Conservation (phyloP, 495 filamentous ascomycete species). For the Aspergillus diversus region DNA sequence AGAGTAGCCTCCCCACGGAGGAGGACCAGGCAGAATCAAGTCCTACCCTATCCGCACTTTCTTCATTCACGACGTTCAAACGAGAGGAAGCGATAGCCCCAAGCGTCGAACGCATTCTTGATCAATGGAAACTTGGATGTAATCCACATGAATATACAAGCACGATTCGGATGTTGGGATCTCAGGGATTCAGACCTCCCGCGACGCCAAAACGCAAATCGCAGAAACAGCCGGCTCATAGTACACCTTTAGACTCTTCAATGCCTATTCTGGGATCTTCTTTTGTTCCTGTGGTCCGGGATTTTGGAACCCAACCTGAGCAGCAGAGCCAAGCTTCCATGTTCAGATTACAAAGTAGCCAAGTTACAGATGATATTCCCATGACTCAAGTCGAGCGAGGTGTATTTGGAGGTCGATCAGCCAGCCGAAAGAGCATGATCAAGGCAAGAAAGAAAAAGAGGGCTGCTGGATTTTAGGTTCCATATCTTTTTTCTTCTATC, state of each 20-base stretch:
- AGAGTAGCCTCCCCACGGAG: neutral
- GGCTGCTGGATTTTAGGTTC: slow-evolving; percentile 45
- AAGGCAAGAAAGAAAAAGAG: slow-evolving; percentile 47
- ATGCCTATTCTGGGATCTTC: slow-evolving; percentile 31
- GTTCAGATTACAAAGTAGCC: slow-evolving; percentile 40
- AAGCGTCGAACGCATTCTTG: slow-evolving; percentile 39
- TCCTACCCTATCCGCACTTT: slow-evolving; percentile 32
- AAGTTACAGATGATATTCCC: slow-evolving; percentile 36
- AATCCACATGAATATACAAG: slow-evolving; percentile 43
- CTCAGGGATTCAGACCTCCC: slow-evolving; percentile 25
- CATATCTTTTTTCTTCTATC: too few relatives aligned
- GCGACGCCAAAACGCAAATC: slow-evolving; percentile 29
- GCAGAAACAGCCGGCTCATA: slow-evolving; percentile 31
- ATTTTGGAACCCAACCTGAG: slow-evolving; percentile 48
- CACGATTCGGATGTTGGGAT: slow-evolving; percentile 27
- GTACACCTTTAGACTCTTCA: slow-evolving; percentile 23
- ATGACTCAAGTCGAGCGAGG: slow-evolving; percentile 53
- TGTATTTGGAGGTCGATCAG: slow-evolving; percentile 41
- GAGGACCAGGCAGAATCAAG: neutral
- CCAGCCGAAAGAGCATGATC: slow-evolving; percentile 26
- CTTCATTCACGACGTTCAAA: slow-evolving; percentile 37
- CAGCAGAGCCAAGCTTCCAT: slow-evolving; percentile 19
- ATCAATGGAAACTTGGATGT: slow-evolving; percentile 46
- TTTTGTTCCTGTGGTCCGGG: slow-evolving; percentile 28
- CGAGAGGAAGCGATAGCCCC: slow-evolving; percentile 28